phyloP scores from a whole-genome alignment of 129 eudicot species.

The Tagetes erecta region DNA sequence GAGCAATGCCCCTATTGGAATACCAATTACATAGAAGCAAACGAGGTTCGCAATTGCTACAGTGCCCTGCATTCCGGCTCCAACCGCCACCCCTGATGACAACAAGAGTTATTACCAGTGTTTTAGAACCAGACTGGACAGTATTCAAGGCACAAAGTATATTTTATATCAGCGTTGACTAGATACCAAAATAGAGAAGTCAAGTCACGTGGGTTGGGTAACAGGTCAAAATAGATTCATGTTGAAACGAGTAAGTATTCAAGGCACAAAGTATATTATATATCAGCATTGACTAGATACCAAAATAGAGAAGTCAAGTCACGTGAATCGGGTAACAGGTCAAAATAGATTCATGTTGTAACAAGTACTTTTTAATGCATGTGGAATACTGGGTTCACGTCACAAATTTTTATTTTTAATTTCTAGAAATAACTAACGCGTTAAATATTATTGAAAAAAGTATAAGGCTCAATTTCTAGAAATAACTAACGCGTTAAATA shows the following conservation, averaged over 20 bases:
- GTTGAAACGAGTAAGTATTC: background rate
- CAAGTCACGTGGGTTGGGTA: background rate
- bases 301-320: background rate
- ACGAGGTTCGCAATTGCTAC: conserved; percentile 68
- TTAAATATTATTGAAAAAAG: background rate
- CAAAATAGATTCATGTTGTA: background rate
- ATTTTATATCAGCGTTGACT: background rate
- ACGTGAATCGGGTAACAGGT: background rate
- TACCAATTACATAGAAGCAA: conserved; percentile 68
- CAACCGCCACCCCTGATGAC: conserved; percentile 73
- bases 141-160: background rate
- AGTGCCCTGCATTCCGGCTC: conserved; percentile 72
- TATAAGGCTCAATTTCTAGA: too few relatives aligned
- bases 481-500: background rate
- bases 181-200: background rate
- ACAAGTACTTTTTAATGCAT: background rate
- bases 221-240: background rate
- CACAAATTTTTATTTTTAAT: background rate
- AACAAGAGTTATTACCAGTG: background rate
- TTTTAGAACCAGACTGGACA: too few relatives aligned
- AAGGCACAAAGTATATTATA: background rate
- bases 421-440: background rate
- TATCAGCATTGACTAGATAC: background rate
- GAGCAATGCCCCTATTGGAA: conserved; percentile 63
- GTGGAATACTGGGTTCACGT: background rate